Conservation (phyloP, 1,284 basidiomycete species). For the Butyriboletus appendiculatus region DNA sequence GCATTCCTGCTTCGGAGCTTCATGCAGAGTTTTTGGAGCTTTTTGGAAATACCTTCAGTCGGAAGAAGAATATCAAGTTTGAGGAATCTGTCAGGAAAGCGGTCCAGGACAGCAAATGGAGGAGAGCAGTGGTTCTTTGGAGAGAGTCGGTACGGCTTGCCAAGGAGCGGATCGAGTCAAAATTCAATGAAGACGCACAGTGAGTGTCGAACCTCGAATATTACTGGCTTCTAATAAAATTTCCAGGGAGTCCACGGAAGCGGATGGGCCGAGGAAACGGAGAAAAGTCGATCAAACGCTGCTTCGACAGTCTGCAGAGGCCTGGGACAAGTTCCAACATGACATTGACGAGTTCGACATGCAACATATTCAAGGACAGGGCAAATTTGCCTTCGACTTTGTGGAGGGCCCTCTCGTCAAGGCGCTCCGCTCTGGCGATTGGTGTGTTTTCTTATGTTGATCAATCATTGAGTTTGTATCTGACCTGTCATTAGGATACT, state of each 20-base stretch:
- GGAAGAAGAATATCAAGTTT: constrained; percentile 88
- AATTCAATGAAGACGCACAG: constrained; percentile 41
- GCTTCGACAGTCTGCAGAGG: constrained; percentile 48
- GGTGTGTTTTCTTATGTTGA: constrained; percentile 52
- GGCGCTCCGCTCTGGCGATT: constrained; percentile 87
- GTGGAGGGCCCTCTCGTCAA: constrained; percentile 97
- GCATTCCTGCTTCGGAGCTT: constrained; percentile 74
- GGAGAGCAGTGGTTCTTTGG: constrained; percentile 83
- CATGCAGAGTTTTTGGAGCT: constrained; percentile 81
- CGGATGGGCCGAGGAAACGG: constrained; percentile 67
- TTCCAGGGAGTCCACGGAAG: constrained; percentile 30
- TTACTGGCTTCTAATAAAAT: constrained; percentile 4
- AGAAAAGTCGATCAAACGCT: constrained; percentile 61
- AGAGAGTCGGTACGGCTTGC: constrained; percentile 75
- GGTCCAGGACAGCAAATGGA: constrained; percentile 85
- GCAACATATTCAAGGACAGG: constrained; percentile 82
- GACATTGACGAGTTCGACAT: constrained; percentile 83
- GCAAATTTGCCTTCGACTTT: constrained; percentile 92
- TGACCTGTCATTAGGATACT: constrained; percentile 65
- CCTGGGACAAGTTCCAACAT: constrained; percentile 76
- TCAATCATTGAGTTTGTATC: not conserved
- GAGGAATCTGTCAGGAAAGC: constrained; percentile 85
- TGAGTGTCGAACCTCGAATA: constrained; percentile 35
- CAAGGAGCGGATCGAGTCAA: constrained; percentile 58
- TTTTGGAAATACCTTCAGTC: constrained; percentile 88